Evolutionary conservation across 169 alveolate species (phyloP), one percentile per base, ranked within the genome.

Genomic region (Hepatocystis sp.): DNA sequence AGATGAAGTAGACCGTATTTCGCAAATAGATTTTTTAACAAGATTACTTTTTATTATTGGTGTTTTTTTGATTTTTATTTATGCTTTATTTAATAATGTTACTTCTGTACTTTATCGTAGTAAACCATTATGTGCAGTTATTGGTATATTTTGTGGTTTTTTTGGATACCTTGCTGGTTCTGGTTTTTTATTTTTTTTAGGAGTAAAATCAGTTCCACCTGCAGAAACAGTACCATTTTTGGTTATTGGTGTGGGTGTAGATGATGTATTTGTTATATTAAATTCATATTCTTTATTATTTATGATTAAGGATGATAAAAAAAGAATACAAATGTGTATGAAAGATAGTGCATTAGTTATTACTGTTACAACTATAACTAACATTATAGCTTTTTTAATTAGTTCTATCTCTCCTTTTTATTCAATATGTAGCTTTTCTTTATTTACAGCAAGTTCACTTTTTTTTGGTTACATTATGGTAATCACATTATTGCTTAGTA

Each of bases 201-300:
- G 96, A 0, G 85, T 93, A 4, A 88, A 86, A 40, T 92, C 93
- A 46, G 93, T 94, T 8, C 91, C 94, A 8, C 91, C 96, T 1
- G 94, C 92, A 13, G 89, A 92, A 27, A 93, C 95, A 0, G 95
- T 95, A 7, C 96, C 96, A 5, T 90, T 93, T 71, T 85, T 93
- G 8, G 94, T 92, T 10, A 66, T 93, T 13, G 96, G 96, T 25
- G 94, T 93, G 19, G 95, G 96, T 11, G 93, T 93, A 13, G 96
- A 93, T 46, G 96, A 93, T 34, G 91, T 91, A 1, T 93, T 92
- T 64, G 96, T 93, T 11, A 89, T 93, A 1, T 49, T 93, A 49
- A 93, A 93, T 84, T 91, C 95, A 0, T 93, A 91, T 42, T 81
- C 94, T 0, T 84, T 93, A 58, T 76, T 95, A 4, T 91, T 84